phyloP scores from a whole-genome alignment of 306 rosid genomes.

The Casuarina cunninghamiana region DNA sequence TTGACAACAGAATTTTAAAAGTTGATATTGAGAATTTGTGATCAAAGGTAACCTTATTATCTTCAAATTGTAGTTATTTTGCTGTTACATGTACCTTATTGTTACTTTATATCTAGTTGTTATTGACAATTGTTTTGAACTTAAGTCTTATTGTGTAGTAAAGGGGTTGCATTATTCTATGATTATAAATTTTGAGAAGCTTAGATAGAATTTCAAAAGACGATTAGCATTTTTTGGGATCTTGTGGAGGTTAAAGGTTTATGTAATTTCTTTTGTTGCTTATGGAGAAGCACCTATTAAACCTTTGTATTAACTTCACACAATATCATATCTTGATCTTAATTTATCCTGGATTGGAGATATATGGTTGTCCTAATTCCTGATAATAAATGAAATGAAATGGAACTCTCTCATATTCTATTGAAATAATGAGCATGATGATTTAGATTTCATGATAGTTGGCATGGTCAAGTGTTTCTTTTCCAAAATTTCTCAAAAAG shows the following conservation, averaged over 20 bases:
- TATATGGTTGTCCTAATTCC: background rate
- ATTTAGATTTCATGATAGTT: too few species aligned
- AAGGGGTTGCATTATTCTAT: background rate
- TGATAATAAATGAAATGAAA: background rate
- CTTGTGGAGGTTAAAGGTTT: background rate
- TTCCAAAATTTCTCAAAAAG: too few species aligned
- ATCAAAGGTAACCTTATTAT: slow-evolving; percentile 42
- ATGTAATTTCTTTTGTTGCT: background rate
- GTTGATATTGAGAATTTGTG: slow-evolving; percentile 60
- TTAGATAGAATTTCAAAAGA: background rate
- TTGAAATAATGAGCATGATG: background rate
- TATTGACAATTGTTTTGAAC: background rate
- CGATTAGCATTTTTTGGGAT: too few species aligned
- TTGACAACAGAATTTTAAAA: slow-evolving; percentile 57
- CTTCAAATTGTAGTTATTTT: background rate
- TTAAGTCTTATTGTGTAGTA: background rate
- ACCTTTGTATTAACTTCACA: background rate
- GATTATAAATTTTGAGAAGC: background rate
- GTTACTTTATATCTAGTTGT: background rate
- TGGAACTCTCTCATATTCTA: background rate
- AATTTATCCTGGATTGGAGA: background rate
- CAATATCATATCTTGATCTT: background rate
- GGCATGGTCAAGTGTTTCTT: too few species aligned
- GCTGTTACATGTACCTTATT: background rate
- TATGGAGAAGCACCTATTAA: background rate